These are phyloP conservation scores for Claviceps lovelessii DNA, from an alignment of 2,329 filamentous ascomycete genomes.

Conservation along the genomic window DNA sequence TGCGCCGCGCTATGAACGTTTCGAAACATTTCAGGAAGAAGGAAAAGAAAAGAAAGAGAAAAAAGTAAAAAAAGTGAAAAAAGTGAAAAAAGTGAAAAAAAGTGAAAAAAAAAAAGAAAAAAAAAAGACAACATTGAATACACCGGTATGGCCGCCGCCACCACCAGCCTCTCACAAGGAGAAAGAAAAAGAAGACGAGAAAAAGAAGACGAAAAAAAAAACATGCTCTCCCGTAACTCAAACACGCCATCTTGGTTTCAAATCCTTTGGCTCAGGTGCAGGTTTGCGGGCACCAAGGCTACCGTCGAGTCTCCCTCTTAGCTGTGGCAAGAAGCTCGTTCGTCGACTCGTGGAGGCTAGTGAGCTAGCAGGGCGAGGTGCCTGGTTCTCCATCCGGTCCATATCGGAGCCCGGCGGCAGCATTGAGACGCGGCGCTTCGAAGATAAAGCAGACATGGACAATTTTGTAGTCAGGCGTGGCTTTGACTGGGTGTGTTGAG, in stretches of 20 bases:
- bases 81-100: not conserved
- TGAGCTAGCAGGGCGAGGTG: constrained; percentile 41
- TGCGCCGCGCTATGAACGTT: constrained; percentile 10
- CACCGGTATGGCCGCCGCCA: not conserved
- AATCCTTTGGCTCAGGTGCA: constrained; percentile 23
- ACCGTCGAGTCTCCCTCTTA: constrained; percentile 20
- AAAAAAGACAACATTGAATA: not conserved
- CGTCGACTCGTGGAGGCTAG: constrained; percentile 35
- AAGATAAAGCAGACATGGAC: constrained; percentile 27
- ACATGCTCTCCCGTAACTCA: constrained; percentile 3
- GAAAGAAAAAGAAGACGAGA: not conserved
- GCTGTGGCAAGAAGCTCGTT: constrained; percentile 39
- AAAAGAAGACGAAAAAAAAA: not conserved
- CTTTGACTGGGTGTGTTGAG: constrained; percentile 30
- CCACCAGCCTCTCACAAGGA: too few species aligned
- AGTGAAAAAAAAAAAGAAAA: not conserved
- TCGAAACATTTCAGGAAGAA: not conserved
- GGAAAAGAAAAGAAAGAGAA: not conserved
- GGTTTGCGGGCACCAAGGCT: constrained; percentile 29
- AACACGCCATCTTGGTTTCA: constrained; percentile 36
- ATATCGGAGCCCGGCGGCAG: constrained; percentile 30
- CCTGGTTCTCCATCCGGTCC: constrained; percentile 14
- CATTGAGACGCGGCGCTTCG: constrained; percentile 37
- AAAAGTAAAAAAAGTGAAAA: not conserved
- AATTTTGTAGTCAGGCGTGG: constrained; percentile 29